A percentile compares a stretch with the other conserved stretches of the same genome.
Conservation (phyloP, 352 stramenopile genomes). For the Phytophthora meadii region DNA sequence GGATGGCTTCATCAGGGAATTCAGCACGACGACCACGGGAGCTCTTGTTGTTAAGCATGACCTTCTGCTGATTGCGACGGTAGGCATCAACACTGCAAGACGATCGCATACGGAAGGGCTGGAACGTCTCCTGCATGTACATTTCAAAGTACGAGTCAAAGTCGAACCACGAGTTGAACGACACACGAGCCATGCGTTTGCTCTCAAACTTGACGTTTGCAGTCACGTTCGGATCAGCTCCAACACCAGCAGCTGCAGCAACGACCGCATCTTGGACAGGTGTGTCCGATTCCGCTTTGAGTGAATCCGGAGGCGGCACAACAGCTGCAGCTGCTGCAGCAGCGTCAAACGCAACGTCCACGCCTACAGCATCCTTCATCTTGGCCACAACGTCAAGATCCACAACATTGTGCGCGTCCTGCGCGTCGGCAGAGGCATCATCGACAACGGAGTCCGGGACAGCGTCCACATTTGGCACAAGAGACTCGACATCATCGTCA, state of each 20-base stretch:
- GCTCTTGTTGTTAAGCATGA: slow-evolving; percentile 91
- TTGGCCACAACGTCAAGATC: slow-evolving; percentile 74
- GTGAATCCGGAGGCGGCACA: slow-evolving; percentile 23
- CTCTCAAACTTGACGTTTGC: slow-evolving; percentile 66
- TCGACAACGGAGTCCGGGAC: slow-evolving; percentile 3
- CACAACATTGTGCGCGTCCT: slow-evolving; percentile 62
- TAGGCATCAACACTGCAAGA: slow-evolving; percentile 87
- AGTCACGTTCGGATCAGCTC: slow-evolving; percentile 20
- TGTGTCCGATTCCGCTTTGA: slow-evolving; percentile 32
- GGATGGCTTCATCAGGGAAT: slow-evolving; percentile 82
- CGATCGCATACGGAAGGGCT: slow-evolving; percentile 88
- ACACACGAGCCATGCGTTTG: slow-evolving; percentile 86
- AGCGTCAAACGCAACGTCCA: slow-evolving; percentile 46
- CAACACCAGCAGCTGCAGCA: slow-evolving; percentile 22
- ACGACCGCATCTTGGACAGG: slow-evolving; percentile 36
- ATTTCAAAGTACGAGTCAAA: slow-evolving; percentile 89
- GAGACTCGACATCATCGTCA: slow-evolving; percentile 23
- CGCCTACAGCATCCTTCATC: slow-evolving; percentile 57
- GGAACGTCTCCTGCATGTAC: slow-evolving; percentile 90
- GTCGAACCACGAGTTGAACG: slow-evolving; percentile 89
- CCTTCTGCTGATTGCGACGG: slow-evolving; percentile 86
- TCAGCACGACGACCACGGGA: slow-evolving; percentile 79
- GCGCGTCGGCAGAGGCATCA: slow-evolving; percentile 14
- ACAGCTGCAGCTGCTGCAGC: slow-evolving; percentile 27
- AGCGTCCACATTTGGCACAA: slow-evolving; percentile 38